These are phyloP conservation scores for Solanum piurae DNA, from an alignment of 257 asterid species.

Conservation along the genomic window DNA sequence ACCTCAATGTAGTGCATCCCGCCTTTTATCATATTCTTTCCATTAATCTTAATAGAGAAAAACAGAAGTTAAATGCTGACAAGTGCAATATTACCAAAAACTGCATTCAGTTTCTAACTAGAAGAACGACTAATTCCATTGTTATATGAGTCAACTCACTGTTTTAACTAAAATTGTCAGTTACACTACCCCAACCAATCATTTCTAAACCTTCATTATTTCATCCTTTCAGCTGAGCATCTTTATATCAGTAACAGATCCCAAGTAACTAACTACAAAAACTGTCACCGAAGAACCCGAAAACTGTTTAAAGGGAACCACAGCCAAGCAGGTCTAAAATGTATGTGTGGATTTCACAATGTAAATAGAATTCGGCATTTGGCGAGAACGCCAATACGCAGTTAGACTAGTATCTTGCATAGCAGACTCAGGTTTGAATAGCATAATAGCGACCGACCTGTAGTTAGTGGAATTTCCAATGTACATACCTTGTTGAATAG, in stretches of 20 bases:
- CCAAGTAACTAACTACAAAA: not conserved
- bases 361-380: not conserved
- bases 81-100: not conserved
- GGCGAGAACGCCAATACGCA: not conserved
- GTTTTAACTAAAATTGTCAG: not conserved
- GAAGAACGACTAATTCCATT: not conserved
- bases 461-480: not conserved
- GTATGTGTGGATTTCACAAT: not conserved
- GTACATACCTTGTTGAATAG: conserved; percentile 52
- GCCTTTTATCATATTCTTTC: conserved; percentile 34
- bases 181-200: not conserved
- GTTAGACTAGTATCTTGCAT: not conserved
- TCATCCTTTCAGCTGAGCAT: not conserved
- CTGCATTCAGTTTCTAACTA: not conserved
- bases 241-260: not conserved
- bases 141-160: not conserved
- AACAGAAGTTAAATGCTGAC: not conserved
- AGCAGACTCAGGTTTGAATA: not conserved
- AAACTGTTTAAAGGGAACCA: not conserved
- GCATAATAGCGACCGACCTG: not conserved
- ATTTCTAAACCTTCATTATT: not conserved
- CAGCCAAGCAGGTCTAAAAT: not conserved
- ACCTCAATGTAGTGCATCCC: conserved; percentile 60
- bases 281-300: not conserved
- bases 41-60: conserved; percentile 38